Base-by-base conservation (phyloP, 257 asterid genomes). In the Gardenia jasminoides region DNA sequence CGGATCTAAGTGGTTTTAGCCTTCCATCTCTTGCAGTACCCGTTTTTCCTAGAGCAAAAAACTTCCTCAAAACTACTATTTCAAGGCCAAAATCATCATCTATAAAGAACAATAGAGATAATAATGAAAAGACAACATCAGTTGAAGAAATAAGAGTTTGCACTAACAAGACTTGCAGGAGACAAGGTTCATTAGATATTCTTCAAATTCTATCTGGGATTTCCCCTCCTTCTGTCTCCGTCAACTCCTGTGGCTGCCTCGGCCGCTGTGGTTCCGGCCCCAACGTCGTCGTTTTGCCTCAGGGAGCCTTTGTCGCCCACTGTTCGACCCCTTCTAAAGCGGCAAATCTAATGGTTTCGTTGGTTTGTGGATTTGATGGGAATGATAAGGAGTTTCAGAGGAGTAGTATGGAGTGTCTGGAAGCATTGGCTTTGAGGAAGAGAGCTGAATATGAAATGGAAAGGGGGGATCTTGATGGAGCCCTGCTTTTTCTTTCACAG, bases 251-350 rank as follows among this genome's bases (percentile, higher is more conserved):
- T 82, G 99, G 98, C 8, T 95, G 98, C 82, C 92, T 95, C 13
- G 97, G 97, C 30, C 87, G 79, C 59, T 95, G 99, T 69, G 98
- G 97, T 47, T 75, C 96, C 24, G 98, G 97, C 9, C 99, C 99
- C 8, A 93, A 90, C 76, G 81, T 89, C 72, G 94, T 89, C 62
- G 87, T 89, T 79, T 81, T 95, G 85, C 99, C 97, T 26, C 89
- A 81, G 74, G 87, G 79, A 56, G 86, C 85, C 26, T 83, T 88
- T 61, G 86, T 93, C 15, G 84, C 85, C 78, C 98, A 95, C 75
- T 91, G 97, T 73, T 96, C 92, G 80, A 91, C 98, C 62, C 85
- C 99, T 39, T 82, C 76, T 67, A 88, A 89, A 81, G 97, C 97
- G 1, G 92, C 92, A 50, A 79, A 85, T 61, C 80, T 73, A 76